Evolutionary conservation across 495 filamentous ascomycete genomes (phyloP).

Genomic region (Copromyces sp.): DNA sequence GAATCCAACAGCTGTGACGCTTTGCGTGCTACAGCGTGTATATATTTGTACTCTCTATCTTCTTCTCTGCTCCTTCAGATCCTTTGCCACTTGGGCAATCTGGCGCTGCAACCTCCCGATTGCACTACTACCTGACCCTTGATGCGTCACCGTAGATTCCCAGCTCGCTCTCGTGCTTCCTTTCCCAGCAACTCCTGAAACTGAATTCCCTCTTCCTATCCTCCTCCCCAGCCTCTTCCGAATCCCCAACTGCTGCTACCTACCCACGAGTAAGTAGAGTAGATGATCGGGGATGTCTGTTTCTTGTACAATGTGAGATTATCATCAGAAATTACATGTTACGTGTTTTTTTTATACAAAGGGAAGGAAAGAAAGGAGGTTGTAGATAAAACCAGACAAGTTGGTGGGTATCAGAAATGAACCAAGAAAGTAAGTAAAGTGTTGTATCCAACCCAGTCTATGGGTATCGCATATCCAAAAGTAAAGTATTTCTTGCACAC

Average conservation of each 20-base stretch:
- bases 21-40: not conserved
- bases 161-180: not conserved
- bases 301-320: not conserved
- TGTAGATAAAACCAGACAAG: conserved; percentile 11
- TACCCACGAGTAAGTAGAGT: not conserved
- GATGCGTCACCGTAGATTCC: not conserved
- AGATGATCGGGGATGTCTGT: not conserved
- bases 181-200: not conserved
- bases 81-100: not conserved
- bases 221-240: not conserved
- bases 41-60: not conserved
- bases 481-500: not conserved
- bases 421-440: not conserved
- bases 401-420: not conserved
- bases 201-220: not conserved
- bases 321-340: not conserved
- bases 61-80: not conserved
- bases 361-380: not conserved
- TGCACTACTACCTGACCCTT: not conserved
- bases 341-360: not conserved
- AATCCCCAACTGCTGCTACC: not conserved
- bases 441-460: not conserved
- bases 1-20: not conserved
- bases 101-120: not conserved
- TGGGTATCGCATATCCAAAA: not conserved